Conservation (phyloP, 139 green algal genomes). For the Closterium sp. region DNA sequence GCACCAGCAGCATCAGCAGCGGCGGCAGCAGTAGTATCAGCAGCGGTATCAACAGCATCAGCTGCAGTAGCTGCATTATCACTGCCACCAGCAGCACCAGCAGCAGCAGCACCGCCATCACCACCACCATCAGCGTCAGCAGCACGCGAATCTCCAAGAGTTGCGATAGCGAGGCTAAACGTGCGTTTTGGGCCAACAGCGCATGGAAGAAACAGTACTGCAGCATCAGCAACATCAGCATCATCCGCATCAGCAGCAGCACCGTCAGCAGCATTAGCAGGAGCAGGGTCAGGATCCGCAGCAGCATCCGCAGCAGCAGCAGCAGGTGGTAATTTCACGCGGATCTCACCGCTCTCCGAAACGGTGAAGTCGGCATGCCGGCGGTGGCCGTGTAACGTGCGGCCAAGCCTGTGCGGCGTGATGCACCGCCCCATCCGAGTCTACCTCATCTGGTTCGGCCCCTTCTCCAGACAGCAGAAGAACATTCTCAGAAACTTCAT, state of each 20-base stretch:
- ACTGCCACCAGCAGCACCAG: neutral
- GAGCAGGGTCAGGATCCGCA: too few species aligned
- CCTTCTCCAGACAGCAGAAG: neutral
- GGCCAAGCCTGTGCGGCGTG: neutral
- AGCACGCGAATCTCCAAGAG: neutral
- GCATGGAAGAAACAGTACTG: neutral
- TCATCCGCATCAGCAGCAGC: too few species aligned
- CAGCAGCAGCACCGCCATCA: neutral
- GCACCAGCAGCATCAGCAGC: too few species aligned
- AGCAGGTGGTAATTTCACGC: neutral
- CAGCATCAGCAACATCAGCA: too few species aligned
- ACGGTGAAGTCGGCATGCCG: neutral
- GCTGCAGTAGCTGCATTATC: neutral
- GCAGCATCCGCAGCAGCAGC: too few species aligned
- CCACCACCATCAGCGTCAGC: neutral
- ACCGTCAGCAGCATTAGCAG: too few species aligned
- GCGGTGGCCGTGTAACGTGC: neutral
- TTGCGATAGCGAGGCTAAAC: neutral
- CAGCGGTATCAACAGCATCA: neutral
- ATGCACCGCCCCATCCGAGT: slow-evolving; percentile 5
- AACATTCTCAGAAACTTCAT: neutral
- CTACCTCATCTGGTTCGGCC: neutral
- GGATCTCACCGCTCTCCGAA: neutral
- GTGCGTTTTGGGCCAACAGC: neutral
- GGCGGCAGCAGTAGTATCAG: too few species aligned